A percentile compares a stretch with the other conserved stretches of the same genome.
Evolutionary conservation across 2,329 filamentous ascomycete species (phyloP).

Genomic region (Ceratocystis harringtonii): DNA sequence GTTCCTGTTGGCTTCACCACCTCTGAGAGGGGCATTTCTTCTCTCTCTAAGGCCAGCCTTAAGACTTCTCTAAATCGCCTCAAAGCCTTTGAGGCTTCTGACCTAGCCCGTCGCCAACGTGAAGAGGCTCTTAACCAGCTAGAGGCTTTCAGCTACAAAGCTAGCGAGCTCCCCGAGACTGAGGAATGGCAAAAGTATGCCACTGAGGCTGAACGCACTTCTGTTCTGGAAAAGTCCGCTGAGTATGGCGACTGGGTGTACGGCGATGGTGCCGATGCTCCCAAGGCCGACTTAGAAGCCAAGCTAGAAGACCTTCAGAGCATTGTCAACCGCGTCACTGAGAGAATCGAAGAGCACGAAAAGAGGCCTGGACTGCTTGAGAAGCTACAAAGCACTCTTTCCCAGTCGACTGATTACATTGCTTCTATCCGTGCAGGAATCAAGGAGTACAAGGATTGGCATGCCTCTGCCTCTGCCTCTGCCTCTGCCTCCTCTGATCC

Average conservation of each 20-base stretch:
- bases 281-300: conserved; percentile 56
- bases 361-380: conserved; percentile 57
- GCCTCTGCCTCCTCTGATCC: conserved; percentile 32
- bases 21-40: conserved; percentile 36
- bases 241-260: conserved; percentile 82
- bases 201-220: conserved; percentile 49
- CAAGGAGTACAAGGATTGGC: conserved; percentile 47
- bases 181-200: conserved; percentile 59
- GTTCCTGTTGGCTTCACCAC: conserved; percentile 38
- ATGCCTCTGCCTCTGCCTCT: conserved; percentile 36
- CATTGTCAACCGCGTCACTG: conserved; percentile 62
- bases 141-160: conserved; percentile 84
- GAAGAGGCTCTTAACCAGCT: conserved; percentile 85
- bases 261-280: conserved; percentile 63
- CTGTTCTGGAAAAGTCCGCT: conserved; percentile 52
- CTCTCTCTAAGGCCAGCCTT: conserved; percentile 35
- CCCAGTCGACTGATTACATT: conserved; percentile 56
- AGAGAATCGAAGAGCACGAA: conserved; percentile 55
- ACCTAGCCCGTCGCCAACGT: conserved; percentile 57
- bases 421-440: conserved; percentile 56
- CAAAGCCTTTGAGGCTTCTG: conserved; percentile 71
- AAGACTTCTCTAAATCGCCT: conserved; percentile 52
- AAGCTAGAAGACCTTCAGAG: conserved; percentile 64
- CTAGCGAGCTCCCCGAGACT: conserved; percentile 67
- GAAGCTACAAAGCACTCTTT: conserved; percentile 52